A percentile compares a stretch with the other conserved stretches of the same genome.
Evolutionary conservation across 1,284 basidiomycete species (phyloP).

Genomic region (Naganishia cerealis): DNA sequence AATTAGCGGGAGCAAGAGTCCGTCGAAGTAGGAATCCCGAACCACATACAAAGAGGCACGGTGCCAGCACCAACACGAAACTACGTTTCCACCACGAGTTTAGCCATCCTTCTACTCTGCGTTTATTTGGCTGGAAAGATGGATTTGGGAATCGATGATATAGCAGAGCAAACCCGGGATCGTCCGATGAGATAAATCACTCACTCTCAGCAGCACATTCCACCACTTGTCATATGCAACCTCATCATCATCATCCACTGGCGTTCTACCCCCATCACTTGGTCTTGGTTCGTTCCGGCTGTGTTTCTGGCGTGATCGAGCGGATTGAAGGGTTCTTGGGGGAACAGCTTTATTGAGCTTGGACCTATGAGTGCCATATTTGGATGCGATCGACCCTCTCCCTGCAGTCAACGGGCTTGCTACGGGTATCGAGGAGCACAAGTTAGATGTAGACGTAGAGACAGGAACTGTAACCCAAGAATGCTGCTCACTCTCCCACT

Average conservation of each 20-base stretch:
- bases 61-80: conserved; percentile 56
- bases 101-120: conserved; percentile 56
- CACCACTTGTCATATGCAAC: conserved; percentile 39
- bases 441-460: neutral
- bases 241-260: conserved; percentile 36
- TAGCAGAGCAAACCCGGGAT: no score
- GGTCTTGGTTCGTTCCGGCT: neutral
- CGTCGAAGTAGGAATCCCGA: no score
- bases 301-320: neutral
- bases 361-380: neutral
- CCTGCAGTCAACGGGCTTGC: neutral
- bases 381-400: neutral
- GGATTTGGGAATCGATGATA: conserved; percentile 24
- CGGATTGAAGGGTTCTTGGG: no score
- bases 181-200: conserved; percentile 4
- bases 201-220: conserved; percentile 44
- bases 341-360: neutral
- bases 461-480: neutral
- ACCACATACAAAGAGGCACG: conserved; percentile 54
- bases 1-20: no score
- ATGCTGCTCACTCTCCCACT: conserved; percentile 49
- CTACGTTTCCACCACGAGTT: conserved; percentile 58
- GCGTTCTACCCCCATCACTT: conserved; percentile 37
- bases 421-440: neutral
- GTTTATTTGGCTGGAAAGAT: conserved; percentile 53